These are phyloP conservation scores for Rhododendron kiyosumense DNA, from an alignment of 148 eudicot genomes.

Conservation along the genomic window DNA sequence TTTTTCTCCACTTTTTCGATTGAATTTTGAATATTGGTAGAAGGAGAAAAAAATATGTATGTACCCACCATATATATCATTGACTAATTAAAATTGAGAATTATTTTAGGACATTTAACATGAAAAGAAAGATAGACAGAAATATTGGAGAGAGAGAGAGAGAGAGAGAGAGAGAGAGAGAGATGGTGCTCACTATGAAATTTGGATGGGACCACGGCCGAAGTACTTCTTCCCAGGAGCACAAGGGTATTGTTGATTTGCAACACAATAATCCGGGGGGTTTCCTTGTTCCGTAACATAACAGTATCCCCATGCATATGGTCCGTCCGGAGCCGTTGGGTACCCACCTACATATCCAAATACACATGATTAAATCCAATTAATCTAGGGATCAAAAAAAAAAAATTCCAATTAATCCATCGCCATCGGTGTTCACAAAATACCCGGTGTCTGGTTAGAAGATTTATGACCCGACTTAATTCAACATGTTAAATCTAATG, in stretches of 20 bases:
- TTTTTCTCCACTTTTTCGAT: background rate
- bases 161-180: background rate
- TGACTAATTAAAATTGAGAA: background rate
- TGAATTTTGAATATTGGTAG: background rate
- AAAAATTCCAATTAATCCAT: slow-evolving; percentile 15
- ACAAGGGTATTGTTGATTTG: slow-evolving; percentile 28
- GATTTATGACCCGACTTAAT: no score
- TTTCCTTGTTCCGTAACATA: slow-evolving; percentile 4
- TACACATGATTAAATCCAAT: slow-evolving; percentile 40
- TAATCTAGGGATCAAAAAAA: no score
- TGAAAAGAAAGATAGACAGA: no score
- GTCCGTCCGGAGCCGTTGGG: slow-evolving; percentile 59
- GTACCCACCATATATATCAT: background rate
- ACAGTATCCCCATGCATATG: slow-evolving; percentile 61
- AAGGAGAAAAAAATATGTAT: no score
- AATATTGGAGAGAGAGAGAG: no score
- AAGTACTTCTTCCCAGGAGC: slow-evolving; percentile 40
- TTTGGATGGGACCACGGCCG: slow-evolving; percentile 62
- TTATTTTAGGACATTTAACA: no score
- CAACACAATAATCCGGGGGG: slow-evolving; percentile 22
- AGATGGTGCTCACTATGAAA: slow-evolving; percentile 34
- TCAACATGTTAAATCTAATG: no score
- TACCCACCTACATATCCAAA: slow-evolving; percentile 45
- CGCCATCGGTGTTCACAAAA: no score
- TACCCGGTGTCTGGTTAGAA: no score